Percentiles rank a stretch among this genome's conserved stretches.
phyloP scores from a whole-genome alignment of 192 early-diverging fungal genomes.

The Allomyces macrogynus region DNA sequence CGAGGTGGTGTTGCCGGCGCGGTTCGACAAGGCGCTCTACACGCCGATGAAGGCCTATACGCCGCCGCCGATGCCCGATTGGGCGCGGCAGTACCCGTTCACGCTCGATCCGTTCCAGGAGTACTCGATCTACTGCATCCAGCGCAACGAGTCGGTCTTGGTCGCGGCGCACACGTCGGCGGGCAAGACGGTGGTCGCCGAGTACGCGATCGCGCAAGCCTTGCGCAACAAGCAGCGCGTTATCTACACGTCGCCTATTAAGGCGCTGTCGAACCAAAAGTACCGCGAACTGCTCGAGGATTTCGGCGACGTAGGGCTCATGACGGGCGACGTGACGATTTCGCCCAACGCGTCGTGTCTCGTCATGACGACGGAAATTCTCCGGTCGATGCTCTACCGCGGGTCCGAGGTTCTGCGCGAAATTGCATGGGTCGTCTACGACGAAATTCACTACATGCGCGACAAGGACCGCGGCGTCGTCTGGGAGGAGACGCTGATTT shows the following conservation, averaged over 20 bases:
- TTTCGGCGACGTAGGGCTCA: slow-evolving; percentile 93
- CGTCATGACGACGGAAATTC: slow-evolving; percentile 98
- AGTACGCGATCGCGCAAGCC: slow-evolving; percentile 88
- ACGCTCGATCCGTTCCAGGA: slow-evolving; percentile 89
- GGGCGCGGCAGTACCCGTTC: slow-evolving; percentile 69
- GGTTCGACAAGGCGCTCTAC: background rate
- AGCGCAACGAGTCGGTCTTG: slow-evolving; percentile 81
- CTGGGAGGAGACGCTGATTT: slow-evolving; percentile 96
- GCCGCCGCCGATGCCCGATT: background rate
- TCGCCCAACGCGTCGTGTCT: slow-evolving; percentile 77
- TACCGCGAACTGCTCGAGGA: slow-evolving; percentile 85
- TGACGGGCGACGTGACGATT: slow-evolving; percentile 98
- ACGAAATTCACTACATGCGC: slow-evolving; percentile 98
- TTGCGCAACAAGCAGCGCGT: slow-evolving; percentile 77
- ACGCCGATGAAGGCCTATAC: background rate
- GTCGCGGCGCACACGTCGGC: slow-evolving; percentile 92
- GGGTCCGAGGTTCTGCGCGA: slow-evolving; percentile 91
- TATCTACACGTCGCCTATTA: slow-evolving; percentile 94
- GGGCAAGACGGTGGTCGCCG: slow-evolving; percentile 97
- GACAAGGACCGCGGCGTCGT: slow-evolving; percentile 95
- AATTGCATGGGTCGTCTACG: slow-evolving; percentile 93
- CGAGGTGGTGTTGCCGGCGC: background rate
- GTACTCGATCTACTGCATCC: slow-evolving; percentile 67
- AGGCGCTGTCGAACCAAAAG: slow-evolving; percentile 96
- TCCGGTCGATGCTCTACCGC: slow-evolving; percentile 89